Conservation (phyloP, 2,329 filamentous ascomycete species). For the Claviceps sp. region DNA sequence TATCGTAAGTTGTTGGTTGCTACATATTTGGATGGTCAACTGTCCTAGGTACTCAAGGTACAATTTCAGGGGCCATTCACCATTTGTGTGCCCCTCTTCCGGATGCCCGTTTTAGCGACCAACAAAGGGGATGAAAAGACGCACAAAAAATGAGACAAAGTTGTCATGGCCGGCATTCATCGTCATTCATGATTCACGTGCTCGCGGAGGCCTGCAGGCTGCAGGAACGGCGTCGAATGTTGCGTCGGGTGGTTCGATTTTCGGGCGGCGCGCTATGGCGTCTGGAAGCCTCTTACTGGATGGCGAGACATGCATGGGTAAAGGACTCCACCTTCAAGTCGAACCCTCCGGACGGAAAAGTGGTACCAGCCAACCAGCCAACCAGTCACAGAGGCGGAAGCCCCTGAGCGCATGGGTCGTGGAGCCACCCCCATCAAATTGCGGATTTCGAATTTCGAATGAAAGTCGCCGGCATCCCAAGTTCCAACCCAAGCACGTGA, state of each 20-base stretch:
- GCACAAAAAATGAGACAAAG: too few species aligned
- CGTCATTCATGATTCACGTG: background rate
- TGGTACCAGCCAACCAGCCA: background rate
- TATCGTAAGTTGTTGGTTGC: too few species aligned
- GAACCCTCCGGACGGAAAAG: background rate
- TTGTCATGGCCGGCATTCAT: background rate
- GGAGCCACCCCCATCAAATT: background rate
- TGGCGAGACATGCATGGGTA: too few species aligned
- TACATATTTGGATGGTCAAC: too few species aligned
- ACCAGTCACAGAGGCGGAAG: background rate
- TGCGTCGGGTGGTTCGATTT: slow-evolving; percentile 1
- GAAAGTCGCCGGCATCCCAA: background rate
- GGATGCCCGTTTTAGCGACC: too few species aligned
- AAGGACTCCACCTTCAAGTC: background rate
- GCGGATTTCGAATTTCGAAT: background rate
- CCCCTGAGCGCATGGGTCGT: too few species aligned
- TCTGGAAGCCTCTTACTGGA: background rate
- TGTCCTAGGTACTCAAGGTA: too few species aligned
- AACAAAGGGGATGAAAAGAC: too few species aligned
- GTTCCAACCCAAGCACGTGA: background rate
- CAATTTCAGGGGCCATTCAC: too few species aligned
- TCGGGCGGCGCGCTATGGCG: background rate
- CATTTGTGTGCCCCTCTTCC: too few species aligned
- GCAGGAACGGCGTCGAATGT: background rate
- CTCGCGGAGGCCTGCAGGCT: background rate